Base-by-base conservation (phyloP, 306 rosid genomes). In the Castanea mollissima region DNA sequence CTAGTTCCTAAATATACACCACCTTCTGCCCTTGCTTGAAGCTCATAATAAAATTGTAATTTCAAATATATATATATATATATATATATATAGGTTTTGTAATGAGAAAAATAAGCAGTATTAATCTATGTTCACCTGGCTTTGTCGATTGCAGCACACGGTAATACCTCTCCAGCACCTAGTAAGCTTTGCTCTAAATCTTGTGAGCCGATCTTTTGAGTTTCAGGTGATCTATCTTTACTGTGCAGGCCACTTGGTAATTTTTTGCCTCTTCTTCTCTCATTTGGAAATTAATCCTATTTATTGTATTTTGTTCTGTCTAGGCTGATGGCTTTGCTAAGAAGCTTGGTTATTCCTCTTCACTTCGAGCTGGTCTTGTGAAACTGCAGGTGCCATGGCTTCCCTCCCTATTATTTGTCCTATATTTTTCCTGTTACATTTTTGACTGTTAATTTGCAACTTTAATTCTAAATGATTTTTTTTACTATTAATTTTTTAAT, bases 261-360 rank as follows among this genome's bases (percentile, higher is more conserved):
- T 60, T 21, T 23, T 4, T 6, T 25, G 31, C 69, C 71, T 71
- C 41, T 44, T 74, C 75, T 14, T 69, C 21, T 31, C 27, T 19
- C 32, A 14, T 35, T 49, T 49, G 15, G 14, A 49, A 49, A 49
- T 49, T 51, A 21, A 20, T 52, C 64, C 65, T 31, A 31, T 18
- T 82, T 62, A 80, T n/a, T 70, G 14, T 54, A 21, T 60, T 59
- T 63, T 18, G 29, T 76, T 55, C 46, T 67, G 73, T 84, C 83
- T 82, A 94, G 99, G 99, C 97, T 76, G 99, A 94, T 84, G 89
- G 82, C 76, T 94, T 94, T 64, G 97, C 92, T 59, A 88, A 86
- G 86, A 92, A 87, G 78, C 98, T 92, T 80, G 97, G 97, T 81
- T 94, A 88, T 80, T 82, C 93, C 15, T 62, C 93, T 57, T 54